Conservation (phyloP, 2,329 filamentous ascomycete species). For the Colletotrichum kahawae region DNA sequence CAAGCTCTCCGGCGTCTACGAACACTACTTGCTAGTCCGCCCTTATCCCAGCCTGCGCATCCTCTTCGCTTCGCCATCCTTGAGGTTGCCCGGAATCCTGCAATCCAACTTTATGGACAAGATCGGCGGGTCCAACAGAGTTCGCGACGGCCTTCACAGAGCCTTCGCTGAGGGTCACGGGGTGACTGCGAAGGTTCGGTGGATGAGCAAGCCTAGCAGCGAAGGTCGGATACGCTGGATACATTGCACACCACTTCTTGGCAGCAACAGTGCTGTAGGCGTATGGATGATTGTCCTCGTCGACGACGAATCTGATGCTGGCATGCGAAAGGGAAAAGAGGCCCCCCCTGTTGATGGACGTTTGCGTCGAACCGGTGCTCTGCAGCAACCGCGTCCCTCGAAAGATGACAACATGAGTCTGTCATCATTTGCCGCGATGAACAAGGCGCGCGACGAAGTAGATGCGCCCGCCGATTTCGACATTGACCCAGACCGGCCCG, state of each 20-base stretch:
- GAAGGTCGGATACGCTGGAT: slow-evolving; percentile 75
- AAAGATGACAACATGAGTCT: slow-evolving; percentile 25
- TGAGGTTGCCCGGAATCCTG: slow-evolving; percentile 71
- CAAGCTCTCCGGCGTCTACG: slow-evolving; percentile 47
- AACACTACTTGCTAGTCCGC: slow-evolving; percentile 68
- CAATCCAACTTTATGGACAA: slow-evolving; percentile 62
- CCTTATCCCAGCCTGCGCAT: slow-evolving; percentile 70
- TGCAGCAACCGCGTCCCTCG: neutral
- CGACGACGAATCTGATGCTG: slow-evolving; percentile 58
- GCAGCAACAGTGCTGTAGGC: slow-evolving; percentile 69
- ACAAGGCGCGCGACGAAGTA: slow-evolving; percentile 3
- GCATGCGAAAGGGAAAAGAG: slow-evolving; percentile 13
- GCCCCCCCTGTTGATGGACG: slow-evolving; percentile 29
- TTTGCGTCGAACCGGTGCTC: slow-evolving; percentile 5
- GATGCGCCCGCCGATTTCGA: neutral
- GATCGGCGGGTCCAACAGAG: slow-evolving; percentile 53
- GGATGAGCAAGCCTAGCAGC: slow-evolving; percentile 59
- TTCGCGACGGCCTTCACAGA: slow-evolving; percentile 53
- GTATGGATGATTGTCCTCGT: slow-evolving; percentile 82
- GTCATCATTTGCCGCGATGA: slow-evolving; percentile 21
- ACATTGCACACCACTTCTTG: slow-evolving; percentile 76
- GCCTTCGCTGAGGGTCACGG: slow-evolving; percentile 72
- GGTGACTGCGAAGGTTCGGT: slow-evolving; percentile 77
- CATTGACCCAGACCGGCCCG: neutral
- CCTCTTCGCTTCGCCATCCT: slow-evolving; percentile 71